phyloP scores from a whole-genome alignment of 73 alveolate genomes.

The Breviolum minutum region DNA sequence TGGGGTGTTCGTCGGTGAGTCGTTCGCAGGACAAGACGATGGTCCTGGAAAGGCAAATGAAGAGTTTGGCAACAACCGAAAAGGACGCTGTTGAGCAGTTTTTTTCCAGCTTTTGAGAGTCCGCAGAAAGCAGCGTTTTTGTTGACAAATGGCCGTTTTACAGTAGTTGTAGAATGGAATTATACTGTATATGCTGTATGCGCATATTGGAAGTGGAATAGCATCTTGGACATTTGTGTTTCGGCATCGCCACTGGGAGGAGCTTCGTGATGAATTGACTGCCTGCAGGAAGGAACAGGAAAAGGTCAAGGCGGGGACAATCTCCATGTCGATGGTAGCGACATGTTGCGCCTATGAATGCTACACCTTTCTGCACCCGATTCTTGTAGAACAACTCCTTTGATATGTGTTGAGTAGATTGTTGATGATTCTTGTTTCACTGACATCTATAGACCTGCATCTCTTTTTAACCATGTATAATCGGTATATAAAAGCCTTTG shows the following conservation, averaged over 20 bases:
- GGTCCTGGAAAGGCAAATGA: slow-evolving; percentile 41
- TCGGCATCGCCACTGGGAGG: not conserved
- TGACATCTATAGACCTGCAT: not conserved
- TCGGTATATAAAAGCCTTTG: not conserved
- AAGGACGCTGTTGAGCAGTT: not conserved
- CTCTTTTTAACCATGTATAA: not conserved
- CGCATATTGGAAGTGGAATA: too few relatives aligned
- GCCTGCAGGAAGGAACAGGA: not conserved
- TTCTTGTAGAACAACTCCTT: too few relatives aligned
- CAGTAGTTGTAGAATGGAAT: too few relatives aligned
- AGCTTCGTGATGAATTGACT: not conserved
- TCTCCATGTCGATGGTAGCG: not conserved
- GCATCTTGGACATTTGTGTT: too few relatives aligned
- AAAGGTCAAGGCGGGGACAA: not conserved
- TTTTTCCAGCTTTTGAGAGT: too few relatives aligned
- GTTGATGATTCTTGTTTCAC: too few relatives aligned
- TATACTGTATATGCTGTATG: too few relatives aligned
- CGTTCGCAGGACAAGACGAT: slow-evolving; percentile 67
- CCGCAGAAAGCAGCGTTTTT: too few relatives aligned
- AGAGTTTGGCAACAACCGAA: not conserved
- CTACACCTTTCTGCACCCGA: too few relatives aligned
- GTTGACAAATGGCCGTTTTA: too few relatives aligned
- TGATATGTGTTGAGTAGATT: too few relatives aligned
- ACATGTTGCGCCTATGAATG: too few relatives aligned
- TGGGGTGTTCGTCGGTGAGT: not conserved